Conservation (phyloP, 495 filamentous ascomycete genomes). For the Monascus purpureus region DNA sequence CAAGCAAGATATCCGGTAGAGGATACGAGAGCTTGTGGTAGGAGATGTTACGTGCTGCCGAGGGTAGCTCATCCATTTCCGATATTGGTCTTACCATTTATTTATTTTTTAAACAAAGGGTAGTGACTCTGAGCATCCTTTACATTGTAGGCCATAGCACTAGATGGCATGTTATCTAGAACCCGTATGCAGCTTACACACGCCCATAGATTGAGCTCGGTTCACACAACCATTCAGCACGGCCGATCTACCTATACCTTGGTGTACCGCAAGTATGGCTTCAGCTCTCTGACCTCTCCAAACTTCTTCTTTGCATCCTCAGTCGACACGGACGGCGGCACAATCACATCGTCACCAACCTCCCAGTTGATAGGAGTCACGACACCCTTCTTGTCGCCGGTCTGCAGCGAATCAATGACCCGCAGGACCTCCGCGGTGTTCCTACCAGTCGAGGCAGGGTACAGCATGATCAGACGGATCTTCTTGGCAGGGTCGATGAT, state of each 20-base stretch:
- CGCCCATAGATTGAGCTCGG: no score
- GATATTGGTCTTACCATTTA: no score
- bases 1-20: no score
- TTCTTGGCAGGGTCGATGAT: constrained; percentile 59
- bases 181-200: no score
- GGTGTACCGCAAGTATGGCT: constrained; percentile 35
- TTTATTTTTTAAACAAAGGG: no score
- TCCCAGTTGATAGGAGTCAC: constrained; percentile 53
- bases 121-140: no score
- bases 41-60: no score
- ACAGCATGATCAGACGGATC: constrained; percentile 53
- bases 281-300: constrained; percentile 48
- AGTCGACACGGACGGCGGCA: constrained; percentile 47
- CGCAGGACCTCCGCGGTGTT: constrained; percentile 53
- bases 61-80: no score
- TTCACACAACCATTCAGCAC: no score
- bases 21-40: no score
- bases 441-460: constrained; percentile 50
- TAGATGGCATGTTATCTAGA: no score
- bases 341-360: constrained; percentile 51
- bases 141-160: no score
- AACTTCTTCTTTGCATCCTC: constrained; percentile 55
- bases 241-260: constrained; percentile 7
- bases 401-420: constrained; percentile 52
- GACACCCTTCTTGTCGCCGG: constrained; percentile 47